Percentiles rank a stretch among this genome's conserved stretches.
Evolutionary conservation across 2,329 filamentous ascomycete species (phyloP).

Genomic region (Paracorniculantispora psalliotae): DNA sequence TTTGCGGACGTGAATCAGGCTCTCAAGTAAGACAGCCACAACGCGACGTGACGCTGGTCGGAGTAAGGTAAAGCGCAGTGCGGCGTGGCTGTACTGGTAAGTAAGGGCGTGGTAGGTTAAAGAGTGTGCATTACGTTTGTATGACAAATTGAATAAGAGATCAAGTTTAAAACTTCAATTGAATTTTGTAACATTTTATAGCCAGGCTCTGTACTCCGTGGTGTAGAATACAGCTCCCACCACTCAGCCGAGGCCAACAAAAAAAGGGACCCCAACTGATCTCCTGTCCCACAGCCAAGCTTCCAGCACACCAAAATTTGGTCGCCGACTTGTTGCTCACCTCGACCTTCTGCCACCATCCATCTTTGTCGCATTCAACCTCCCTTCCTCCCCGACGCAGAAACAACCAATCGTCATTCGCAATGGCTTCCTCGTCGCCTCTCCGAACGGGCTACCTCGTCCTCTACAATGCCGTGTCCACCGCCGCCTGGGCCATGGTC

Average conservation of each 20-base stretch:
- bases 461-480: conserved; percentile 76
- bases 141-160: no score
- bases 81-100: no score
- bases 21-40: no score
- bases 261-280: neutral
- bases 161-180: no score
- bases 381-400: neutral
- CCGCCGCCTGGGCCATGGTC: conserved; percentile 72
- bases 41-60: no score
- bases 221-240: neutral
- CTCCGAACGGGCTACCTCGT: conserved; percentile 67
- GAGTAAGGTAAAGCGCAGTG: no score
- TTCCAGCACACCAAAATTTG: neutral
- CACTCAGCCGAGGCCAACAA: conserved; percentile 5
- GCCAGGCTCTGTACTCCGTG: no score
- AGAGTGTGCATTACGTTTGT: no score
- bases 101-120: no score
- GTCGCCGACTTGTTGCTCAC: neutral
- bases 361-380: neutral
- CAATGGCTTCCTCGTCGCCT: conserved; percentile 24
- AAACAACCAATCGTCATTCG: neutral
- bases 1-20: no score
- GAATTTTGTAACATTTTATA: no score
- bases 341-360: neutral
- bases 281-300: neutral